A percentile compares a stretch with the other conserved stretches of the same genome.
phyloP scores from a whole-genome alignment of 2,329 filamentous ascomycete species.

The Phyllosticta citribraziliensis region DNA sequence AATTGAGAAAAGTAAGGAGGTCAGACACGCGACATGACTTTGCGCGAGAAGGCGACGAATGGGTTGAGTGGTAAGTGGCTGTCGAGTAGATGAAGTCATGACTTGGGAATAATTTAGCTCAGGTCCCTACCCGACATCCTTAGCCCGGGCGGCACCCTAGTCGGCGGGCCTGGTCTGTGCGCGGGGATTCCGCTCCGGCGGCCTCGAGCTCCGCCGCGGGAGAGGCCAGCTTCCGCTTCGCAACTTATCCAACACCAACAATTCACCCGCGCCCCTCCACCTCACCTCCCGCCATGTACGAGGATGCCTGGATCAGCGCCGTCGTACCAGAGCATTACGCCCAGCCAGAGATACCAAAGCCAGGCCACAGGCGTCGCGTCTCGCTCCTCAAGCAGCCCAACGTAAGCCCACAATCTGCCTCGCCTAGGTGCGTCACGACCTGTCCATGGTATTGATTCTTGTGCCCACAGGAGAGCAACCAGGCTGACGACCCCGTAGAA shows the following conservation, averaged over 20 bases:
- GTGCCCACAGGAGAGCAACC: constrained; percentile 43
- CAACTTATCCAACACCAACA: not conserved
- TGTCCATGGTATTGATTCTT: constrained; percentile 31
- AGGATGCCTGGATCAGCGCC: constrained; percentile 71
- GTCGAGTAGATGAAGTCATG: not conserved
- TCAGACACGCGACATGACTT: not conserved
- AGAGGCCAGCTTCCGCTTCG: not conserved
- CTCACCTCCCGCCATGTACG: constrained; percentile 51
- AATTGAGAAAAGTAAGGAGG: not conserved
- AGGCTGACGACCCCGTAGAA: constrained; percentile 45
- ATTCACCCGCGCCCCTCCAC: constrained; percentile 6
- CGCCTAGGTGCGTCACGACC: constrained; percentile 19
- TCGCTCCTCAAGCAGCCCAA: constrained; percentile 52
- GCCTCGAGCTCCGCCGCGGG: not conserved
- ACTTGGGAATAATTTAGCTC: not conserved
- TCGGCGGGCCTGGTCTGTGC: not conserved
- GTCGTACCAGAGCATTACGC: constrained; percentile 47
- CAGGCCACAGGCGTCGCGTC: constrained; percentile 54
- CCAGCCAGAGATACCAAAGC: constrained; percentile 39
- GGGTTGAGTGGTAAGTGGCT: not conserved
- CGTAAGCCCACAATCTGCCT: constrained; percentile 32
- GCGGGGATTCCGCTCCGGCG: not conserved
- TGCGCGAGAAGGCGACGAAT: not conserved
- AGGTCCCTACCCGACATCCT: no score
- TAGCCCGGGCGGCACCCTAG: no score